Evolutionary conservation across 495 filamentous ascomycete genomes (phyloP), one percentile per base, ranked within the genome.

Genomic region (Penicillium psychrofluorescens): DNA sequence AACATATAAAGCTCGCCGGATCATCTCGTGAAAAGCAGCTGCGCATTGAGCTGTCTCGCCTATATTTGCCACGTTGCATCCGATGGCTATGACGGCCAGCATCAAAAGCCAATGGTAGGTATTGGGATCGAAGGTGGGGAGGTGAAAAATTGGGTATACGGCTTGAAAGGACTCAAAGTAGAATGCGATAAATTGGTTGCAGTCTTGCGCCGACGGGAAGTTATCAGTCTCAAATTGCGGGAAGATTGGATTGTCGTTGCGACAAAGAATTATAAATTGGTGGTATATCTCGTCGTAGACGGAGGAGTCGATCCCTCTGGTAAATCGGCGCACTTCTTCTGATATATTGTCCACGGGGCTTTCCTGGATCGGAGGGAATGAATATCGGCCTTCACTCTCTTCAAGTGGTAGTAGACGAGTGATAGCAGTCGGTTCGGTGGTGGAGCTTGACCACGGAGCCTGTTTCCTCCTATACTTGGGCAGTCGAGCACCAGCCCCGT

Each of bases 71-170:
- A 54, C 61, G 43, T 74, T 68, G 40, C 62, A 67, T 2, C 74
- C 74, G 40, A 76, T 64, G 36, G 72, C 60, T 8, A 70, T 52
- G 36, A 76, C 43, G 14, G 72, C 67, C 35, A 77, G 45, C 4
- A 47, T 49, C 36, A 75, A 41, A 13, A 74, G 47, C 71, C 70
- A 75, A 45, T 72, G 68, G 15, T 53, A 62, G 32, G 48, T 46
- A 10, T 66, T 67, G 4, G 58, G 46, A 38, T 70, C 48, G 43
- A 73, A 68, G 1, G 63, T 65, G 8, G 67, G 44, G n/a, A 51
- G 43, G 48, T 76, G 73, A 27, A 74, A 39, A 12, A 72, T 66
- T 4, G 72, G 74, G 30, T 75, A 65, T n/a, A 67, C 59, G 4
- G 62, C 48, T 32, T 71, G 62, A 14, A 72, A 75, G 31, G 58